These are phyloP conservation scores for Pyrenochaeta sp. DNA, from an alignment of 2,329 filamentous ascomycete genomes.

Conservation along the genomic window DNA sequence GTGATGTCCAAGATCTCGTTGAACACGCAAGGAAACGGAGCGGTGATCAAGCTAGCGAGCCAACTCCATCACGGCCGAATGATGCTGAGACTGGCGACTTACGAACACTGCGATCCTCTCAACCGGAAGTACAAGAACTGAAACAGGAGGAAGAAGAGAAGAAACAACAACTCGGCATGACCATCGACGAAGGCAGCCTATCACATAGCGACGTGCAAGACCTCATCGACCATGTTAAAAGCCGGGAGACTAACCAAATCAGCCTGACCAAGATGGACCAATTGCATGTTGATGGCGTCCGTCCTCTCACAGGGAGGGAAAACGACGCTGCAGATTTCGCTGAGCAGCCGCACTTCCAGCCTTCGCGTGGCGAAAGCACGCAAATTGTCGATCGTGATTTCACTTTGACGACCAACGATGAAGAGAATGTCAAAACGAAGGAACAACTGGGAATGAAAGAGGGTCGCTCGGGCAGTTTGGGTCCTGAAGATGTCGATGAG, in stretches of 20 bases:
- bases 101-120: background rate
- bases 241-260: background rate
- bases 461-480: background rate
- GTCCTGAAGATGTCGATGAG: conserved; percentile 15
- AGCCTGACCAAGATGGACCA: too few species aligned
- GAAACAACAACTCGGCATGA: conserved; percentile 29
- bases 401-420: background rate
- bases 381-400: too few species aligned
- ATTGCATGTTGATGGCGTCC: too few species aligned
- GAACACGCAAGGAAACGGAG: background rate
- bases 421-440: background rate
- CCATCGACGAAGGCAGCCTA: conserved; percentile 22
- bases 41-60: background rate
- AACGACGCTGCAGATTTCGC: too few species aligned
- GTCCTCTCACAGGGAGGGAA: too few species aligned
- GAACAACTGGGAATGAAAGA: background rate
- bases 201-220: conserved; percentile 18
- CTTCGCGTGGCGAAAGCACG: too few species aligned
- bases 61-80: background rate
- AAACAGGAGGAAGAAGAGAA: conserved; percentile 18
- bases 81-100: background rate
- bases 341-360: too few species aligned
- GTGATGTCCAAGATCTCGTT: background rate
- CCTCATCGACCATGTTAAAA: conserved; percentile 9
- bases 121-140: background rate